These are phyloP conservation scores for Aspergillus eucalypticola DNA, from an alignment of 2,329 filamentous ascomycete genomes.

Conservation along the genomic window DNA sequence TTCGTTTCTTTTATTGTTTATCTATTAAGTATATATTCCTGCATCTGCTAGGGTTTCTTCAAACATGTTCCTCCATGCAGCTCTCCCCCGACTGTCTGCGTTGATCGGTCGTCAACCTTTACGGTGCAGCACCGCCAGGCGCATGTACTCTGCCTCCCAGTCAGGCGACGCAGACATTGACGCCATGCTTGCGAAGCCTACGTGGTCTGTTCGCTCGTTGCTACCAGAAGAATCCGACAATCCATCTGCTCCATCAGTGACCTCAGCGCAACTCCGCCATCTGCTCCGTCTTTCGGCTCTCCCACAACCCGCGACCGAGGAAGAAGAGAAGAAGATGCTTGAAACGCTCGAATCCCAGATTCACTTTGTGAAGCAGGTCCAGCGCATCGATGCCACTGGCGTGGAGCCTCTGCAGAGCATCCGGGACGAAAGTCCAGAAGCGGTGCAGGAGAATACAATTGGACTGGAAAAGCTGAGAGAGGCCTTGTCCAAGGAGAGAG, in stretches of 20 bases:
- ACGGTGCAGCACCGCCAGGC: constrained; percentile 5
- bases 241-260: constrained; percentile 49
- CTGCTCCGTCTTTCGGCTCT: constrained; percentile 88
- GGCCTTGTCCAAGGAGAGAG: constrained; percentile 42
- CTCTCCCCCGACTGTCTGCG: constrained; percentile 17
- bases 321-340: constrained; percentile 71
- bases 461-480: constrained; percentile 39
- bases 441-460: constrained; percentile 42
- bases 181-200: constrained; percentile 66
- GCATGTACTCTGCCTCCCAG: constrained; percentile 30
- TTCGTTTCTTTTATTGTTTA: not conserved
- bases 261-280: constrained; percentile 71
- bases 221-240: constrained; percentile 53
- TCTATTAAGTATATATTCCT: constrained; percentile 7
- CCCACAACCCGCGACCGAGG: constrained; percentile 63
- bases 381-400: constrained; percentile 71
- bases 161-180: constrained; percentile 31
- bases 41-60: not conserved
- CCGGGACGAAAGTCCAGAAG: constrained; percentile 64
- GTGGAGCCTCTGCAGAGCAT: constrained; percentile 76
- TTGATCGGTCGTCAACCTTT: constrained; percentile 9
- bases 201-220: constrained; percentile 80
- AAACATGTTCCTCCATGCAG: constrained; percentile 15
- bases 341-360: constrained; percentile 77
- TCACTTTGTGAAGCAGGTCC: constrained; percentile 85